Percentiles rank a stretch among this genome's conserved stretches.
Evolutionary conservation across 768 basidiomycete species (phyloP).

Genomic region (Macrocybe gigantea): DNA sequence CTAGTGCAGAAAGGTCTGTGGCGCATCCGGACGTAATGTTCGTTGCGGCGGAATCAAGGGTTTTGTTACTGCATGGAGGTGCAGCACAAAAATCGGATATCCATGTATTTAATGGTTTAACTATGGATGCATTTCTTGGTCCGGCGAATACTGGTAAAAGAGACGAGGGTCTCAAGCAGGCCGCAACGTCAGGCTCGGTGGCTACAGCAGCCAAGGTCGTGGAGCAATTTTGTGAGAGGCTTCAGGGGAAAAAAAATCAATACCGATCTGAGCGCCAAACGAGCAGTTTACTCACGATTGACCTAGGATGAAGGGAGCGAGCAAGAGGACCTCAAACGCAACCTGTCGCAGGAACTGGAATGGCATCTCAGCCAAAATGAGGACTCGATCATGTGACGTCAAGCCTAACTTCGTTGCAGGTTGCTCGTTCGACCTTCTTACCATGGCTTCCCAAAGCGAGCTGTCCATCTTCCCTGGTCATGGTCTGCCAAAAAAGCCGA

Average conservation of each 20-base stretch:
- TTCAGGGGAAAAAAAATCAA: constrained; percentile 15
- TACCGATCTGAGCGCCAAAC: constrained; percentile 14
- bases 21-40: constrained; percentile 45
- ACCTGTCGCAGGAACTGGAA: not conserved
- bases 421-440: too few relatives aligned
- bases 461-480: too few relatives aligned
- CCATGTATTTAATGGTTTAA: constrained; percentile 52
- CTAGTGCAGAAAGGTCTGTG: constrained; percentile 25
- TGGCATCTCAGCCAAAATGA: too few relatives aligned
- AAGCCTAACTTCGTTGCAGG: too few relatives aligned
- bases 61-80: constrained; percentile 50
- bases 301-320: not conserved
- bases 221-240: constrained; percentile 43
- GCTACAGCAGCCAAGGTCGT: constrained; percentile 38
- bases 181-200: constrained; percentile 31
- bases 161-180: constrained; percentile 42
- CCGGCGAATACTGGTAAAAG: constrained; percentile 33
- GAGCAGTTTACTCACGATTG: constrained; percentile 12
- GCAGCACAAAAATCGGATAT: constrained; percentile 45
- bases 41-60: constrained; percentile 44
- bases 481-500: too few relatives aligned
- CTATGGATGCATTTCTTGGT: constrained; percentile 29
- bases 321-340: not conserved
- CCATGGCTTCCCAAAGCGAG: too few relatives aligned
- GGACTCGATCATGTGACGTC: too few relatives aligned